Percentiles rank a stretch among this genome's conserved stretches.
Evolutionary conservation across 2,329 filamentous ascomycete genomes (phyloP).

Genomic region (Dactylella cylindrospora): DNA sequence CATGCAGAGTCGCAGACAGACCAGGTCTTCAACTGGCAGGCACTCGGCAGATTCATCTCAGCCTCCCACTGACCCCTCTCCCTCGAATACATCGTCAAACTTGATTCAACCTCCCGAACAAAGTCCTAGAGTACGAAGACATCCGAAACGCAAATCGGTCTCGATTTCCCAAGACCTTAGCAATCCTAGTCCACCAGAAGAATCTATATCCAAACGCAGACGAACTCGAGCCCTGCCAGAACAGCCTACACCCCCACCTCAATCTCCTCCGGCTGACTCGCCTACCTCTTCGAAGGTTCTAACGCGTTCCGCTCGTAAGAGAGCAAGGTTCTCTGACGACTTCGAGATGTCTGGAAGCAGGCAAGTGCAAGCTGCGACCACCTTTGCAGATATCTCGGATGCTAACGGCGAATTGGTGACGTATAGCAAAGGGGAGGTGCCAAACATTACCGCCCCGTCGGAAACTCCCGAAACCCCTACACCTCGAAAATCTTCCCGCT

Average conservation of each 20-base stretch:
- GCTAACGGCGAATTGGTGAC: neutral
- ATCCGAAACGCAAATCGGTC: constrained; percentile 36
- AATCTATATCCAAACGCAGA: constrained; percentile 26
- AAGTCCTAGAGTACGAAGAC: constrained; percentile 27
- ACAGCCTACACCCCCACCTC: constrained; percentile 17
- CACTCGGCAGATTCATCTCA: constrained; percentile 44
- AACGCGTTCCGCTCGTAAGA: constrained; percentile 44
- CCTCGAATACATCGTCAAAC: constrained; percentile 2
- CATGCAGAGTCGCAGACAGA: constrained; percentile 44
- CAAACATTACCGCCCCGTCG: constrained; percentile 21
- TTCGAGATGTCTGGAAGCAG: constrained; percentile 44
- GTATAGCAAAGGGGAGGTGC: constrained; percentile 37
- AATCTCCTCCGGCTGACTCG: constrained; percentile 37
- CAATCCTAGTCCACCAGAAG: constrained; percentile 11
- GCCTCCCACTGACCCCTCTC: constrained; percentile 21
- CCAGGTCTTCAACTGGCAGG: constrained; percentile 44
- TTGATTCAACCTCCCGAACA: constrained; percentile 14
- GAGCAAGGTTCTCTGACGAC: constrained; percentile 42
- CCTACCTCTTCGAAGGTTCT: constrained; percentile 33
- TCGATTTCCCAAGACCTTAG: constrained; percentile 31
- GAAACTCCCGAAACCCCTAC: constrained; percentile 40
- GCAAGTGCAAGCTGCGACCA: too few species aligned
- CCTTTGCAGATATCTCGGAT: too few species aligned
- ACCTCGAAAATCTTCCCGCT: constrained; percentile 37
- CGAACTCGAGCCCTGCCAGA: constrained; percentile 37